Conservation (phyloP, 2,329 filamentous ascomycete genomes). For the Colletotrichum salicis region DNA sequence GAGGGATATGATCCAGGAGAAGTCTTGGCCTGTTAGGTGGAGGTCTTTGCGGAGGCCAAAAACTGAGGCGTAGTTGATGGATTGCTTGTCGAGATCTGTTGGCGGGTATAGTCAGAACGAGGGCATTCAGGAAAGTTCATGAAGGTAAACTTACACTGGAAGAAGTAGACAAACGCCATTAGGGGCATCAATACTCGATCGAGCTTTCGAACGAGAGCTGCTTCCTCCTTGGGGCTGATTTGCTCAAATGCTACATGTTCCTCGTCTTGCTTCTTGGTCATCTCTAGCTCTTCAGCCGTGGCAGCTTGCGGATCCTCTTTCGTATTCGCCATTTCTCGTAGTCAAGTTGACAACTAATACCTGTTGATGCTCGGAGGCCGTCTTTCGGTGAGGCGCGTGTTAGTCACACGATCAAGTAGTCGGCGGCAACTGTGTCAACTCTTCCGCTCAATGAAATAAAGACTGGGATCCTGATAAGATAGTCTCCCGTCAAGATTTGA, state of each 20-base stretch:
- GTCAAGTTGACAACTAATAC: no score
- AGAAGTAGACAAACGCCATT: conserved; percentile 37
- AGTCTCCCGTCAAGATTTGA: no score
- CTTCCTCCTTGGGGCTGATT: conserved; percentile 11
- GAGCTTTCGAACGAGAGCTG: conserved; percentile 23
- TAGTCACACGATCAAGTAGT: no score
- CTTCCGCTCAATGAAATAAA: no score
- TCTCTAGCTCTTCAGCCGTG: conserved; percentile 4
- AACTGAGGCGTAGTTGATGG: conserved; percentile 28
- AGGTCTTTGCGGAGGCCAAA: conserved; percentile 32
- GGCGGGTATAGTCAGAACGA: not conserved
- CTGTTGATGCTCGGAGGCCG: no score
- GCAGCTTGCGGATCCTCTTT: not conserved
- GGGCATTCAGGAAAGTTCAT: no score
- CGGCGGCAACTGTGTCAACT: no score
- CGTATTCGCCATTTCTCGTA: not conserved
- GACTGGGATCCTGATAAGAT: no score
- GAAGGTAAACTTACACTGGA: conserved; percentile 27
- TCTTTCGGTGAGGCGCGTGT: no score
- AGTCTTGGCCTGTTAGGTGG: conserved; percentile 20
- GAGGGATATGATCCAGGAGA: conserved; percentile 32
- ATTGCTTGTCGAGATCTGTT: conserved; percentile 35
- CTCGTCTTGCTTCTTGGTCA: conserved; percentile 5
- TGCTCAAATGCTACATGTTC: conserved; percentile 3
- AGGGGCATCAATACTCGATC: conserved; percentile 35